These are phyloP conservation scores for Brettanomyces nanus DNA, from an alignment of 805 yeast genomes.

Conservation along the genomic window DNA sequence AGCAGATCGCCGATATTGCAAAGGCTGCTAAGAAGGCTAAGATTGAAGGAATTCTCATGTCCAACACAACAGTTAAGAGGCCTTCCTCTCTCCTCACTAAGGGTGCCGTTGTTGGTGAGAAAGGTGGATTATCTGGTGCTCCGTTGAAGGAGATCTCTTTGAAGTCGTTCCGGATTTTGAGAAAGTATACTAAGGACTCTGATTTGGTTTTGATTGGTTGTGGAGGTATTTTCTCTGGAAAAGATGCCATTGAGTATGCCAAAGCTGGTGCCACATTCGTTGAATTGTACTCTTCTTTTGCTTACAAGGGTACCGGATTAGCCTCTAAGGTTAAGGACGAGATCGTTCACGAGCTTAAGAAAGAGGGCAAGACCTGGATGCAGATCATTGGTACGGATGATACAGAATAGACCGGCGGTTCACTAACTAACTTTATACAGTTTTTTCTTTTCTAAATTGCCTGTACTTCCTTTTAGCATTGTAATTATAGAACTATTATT, in stretches of 20 bases:
- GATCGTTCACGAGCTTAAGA: slow-evolving; percentile 48
- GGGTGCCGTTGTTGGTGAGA: slow-evolving; percentile 39
- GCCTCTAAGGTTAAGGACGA: slow-evolving; percentile 55
- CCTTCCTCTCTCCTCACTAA: slow-evolving; percentile 53
- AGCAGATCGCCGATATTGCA: slow-evolving; percentile 78
- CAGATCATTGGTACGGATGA: slow-evolving; percentile 64
- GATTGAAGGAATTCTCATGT: slow-evolving; percentile 86
- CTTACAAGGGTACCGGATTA: slow-evolving; percentile 87
- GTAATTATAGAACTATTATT: too few relatives aligned
- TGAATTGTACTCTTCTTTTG: slow-evolving; percentile 82
- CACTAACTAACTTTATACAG: background rate
- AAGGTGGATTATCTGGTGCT: slow-evolving; percentile 90
- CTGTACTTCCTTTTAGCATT: background rate
- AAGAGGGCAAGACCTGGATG: slow-evolving; percentile 79
- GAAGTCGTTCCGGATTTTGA: slow-evolving; percentile 59
- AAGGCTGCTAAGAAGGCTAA: slow-evolving; percentile 65
- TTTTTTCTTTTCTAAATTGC: background rate
- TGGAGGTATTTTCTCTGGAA: slow-evolving; percentile 86
- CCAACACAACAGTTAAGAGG: slow-evolving; percentile 86
- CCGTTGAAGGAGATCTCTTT: slow-evolving; percentile 80
- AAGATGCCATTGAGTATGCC: slow-evolving; percentile 86
- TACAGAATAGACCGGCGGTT: background rate
- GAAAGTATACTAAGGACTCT: slow-evolving; percentile 69
- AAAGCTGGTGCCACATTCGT: slow-evolving; percentile 90
- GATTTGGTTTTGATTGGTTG: slow-evolving; percentile 79